Evolutionary conservation across 805 yeast genomes (phyloP), one percentile per base, ranked within the genome.

Genomic region (Wickerhamiella domercqiae): DNA sequence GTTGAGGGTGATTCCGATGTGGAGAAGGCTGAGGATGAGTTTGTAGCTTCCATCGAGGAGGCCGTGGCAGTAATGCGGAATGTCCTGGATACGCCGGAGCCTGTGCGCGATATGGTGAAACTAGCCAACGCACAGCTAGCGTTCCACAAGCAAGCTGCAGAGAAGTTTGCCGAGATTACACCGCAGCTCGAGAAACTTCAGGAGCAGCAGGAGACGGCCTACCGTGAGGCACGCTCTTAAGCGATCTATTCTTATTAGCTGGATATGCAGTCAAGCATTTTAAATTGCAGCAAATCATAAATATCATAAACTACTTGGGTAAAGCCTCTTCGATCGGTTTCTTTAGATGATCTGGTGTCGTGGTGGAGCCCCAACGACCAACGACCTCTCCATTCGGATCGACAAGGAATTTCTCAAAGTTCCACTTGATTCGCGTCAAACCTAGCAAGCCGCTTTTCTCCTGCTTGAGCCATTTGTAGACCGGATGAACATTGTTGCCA

Each of bases 1-100:
- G 73, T 73, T 24, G 58, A 53, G 46, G 77, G 78, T 17, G 67
- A 86, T 50, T 78, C 75, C 35, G 70, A 73, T 45, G 75, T 82
- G 69, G 93, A 82, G 59, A 71, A 75, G 43, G 74, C 82, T 36
- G 94, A 82, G 61, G 94, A 82, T 52, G 86, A 50, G 52, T 82
- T 82, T 56, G 93, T 90, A 34, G 81, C 79, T 48, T 78, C 86
- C 18, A 83, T 83, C 25, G 94, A 82, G 61, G 90, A 78, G 52
- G 90, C 93, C 29, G 82, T 81, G 38, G 63, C 74, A 29, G 72
- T 78, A 42, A 77, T 82, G 86, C 81, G 76, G 62, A 75, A 76
- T 53, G 86, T 78, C 21, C 70, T 82, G 47, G 75, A 75, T 40
- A 66, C 74, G 39, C 73, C 84, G 16, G 69, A 73, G 48, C 78